Evolutionary conservation across 2,329 filamentous ascomycete genomes (phyloP).

Genomic region (Phoma sp.): DNA sequence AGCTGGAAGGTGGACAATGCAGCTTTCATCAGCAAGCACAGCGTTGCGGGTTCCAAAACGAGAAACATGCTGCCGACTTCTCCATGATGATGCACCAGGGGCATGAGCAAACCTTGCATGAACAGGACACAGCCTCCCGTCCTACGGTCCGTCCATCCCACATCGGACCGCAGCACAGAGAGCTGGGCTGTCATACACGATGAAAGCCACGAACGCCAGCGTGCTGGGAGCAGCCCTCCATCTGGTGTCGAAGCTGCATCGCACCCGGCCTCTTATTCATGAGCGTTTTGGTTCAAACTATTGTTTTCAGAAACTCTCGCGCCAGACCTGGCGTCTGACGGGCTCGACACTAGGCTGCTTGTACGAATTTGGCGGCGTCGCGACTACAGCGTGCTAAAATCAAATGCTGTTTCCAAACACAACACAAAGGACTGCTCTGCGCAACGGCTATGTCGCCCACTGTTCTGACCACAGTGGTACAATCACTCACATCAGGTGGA

Average conservation of each 20-base stretch:
- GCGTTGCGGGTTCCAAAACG: not conserved
- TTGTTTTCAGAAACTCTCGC: constrained; percentile 25
- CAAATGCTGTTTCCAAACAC: not conserved
- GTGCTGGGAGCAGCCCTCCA: constrained; percentile 32
- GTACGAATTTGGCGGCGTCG: constrained; percentile 15
- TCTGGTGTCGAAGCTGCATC: constrained; percentile 27
- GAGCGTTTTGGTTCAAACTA: constrained; percentile 14
- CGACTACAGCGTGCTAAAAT: constrained; percentile 7
- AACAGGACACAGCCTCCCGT: constrained; percentile 14
- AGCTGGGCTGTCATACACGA: constrained; percentile 38
- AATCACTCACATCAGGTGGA: constrained; percentile 19
- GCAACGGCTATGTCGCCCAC: constrained; percentile 11
- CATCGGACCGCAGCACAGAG: constrained; percentile 11
- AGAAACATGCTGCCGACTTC: constrained; percentile 7
- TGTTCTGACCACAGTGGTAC: constrained; percentile 8
- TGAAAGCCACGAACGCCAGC: constrained; percentile 40
- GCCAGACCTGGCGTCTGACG: constrained; percentile 21
- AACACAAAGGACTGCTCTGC: constrained; percentile 6
- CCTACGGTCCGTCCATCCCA: constrained; percentile 17
- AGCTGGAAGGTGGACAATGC: constrained; percentile 9
- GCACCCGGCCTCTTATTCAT: constrained; percentile 24
- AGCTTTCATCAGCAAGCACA: constrained; percentile 4
- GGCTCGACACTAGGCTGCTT: constrained; percentile 13
- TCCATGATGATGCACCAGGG: constrained; percentile 13
- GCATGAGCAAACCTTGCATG: constrained; percentile 20